Evolutionary conservation across 225 moss, liverwort and hornwort genomes (phyloP), one percentile per base, ranked within the genome.

Genomic region (Takakia lepidozioides): DNA sequence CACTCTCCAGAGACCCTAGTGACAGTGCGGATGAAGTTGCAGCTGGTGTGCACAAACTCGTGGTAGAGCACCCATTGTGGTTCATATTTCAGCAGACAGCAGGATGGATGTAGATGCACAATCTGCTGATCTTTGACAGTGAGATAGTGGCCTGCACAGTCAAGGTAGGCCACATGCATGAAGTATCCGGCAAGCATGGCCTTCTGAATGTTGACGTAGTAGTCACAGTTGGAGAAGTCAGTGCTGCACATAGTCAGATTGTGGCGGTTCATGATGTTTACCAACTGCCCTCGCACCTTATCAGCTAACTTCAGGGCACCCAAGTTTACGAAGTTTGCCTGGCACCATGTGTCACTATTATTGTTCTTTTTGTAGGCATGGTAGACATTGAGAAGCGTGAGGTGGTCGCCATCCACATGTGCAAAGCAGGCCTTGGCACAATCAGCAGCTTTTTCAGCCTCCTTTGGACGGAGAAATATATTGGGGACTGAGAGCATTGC

Each of bases 371-470:
- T 98, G 85, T 87, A 98, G 62, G 98, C 98, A 49, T 98, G 98
- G 43, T 98, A 98, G 51, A 98, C 98, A 60, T 98, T 98, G 67
- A 98, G 98, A 73, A 98, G 72, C 46, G 98, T 98, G 60, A 98
- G 90, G 71, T 98, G 98, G 52, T 98, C 98, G 47, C 98, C 98
- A 67, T 98, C 98, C 72, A 91, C 84, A 70, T 98, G 98, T 68
- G 98, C 91, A 76, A 98, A 91, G 63, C 98, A 80, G 65, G 98
- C 98, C 63, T 98, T 98, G 72, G 98, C 98, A 85, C 91, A 91
- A 76, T 98, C 98, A 65, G 91, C 98, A 69, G 98, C 90, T 87
- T 98, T 98, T 73, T 98, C 91, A 69, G 98, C 98, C 85, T 98
- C 98, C 81, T 87, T 91, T 81, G 98, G 98, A 52, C 98, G 98